phyloP scores from a whole-genome alignment of 257 asterid species.

The Salvia hispanica region DNA sequence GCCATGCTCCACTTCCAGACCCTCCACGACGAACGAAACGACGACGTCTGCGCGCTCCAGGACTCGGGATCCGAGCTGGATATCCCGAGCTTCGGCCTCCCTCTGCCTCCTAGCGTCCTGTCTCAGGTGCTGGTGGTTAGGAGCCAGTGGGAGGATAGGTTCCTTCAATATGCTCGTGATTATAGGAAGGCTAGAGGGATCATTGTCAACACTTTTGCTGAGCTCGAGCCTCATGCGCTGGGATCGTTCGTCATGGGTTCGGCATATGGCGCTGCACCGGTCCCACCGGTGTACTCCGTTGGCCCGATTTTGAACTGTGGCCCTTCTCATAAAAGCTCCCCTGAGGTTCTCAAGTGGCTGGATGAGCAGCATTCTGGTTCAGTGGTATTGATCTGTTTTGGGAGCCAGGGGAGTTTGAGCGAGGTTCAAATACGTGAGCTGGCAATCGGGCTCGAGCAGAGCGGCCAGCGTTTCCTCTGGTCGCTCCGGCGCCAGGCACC shows the following conservation, averaged over 20 bases:
- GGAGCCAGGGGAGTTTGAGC: slow-evolving; percentile 56
- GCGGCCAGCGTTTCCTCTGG: slow-evolving; percentile 55
- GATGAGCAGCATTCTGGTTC: slow-evolving; percentile 43
- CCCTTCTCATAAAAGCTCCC: slow-evolving; percentile 14
- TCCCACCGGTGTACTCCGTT: slow-evolving; percentile 52
- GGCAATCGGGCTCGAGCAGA: slow-evolving; percentile 50
- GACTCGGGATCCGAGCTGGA: slow-evolving; percentile 30
- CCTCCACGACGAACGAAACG: slow-evolving; percentile 52
- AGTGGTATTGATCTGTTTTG: slow-evolving; percentile 55
- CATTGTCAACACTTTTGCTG: slow-evolving; percentile 54
- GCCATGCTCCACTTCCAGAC: slow-evolving; percentile 60
- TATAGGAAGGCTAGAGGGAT: slow-evolving; percentile 61
- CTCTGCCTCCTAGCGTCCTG: slow-evolving; percentile 46
- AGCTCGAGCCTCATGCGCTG: slow-evolving; percentile 53
- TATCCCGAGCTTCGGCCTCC: slow-evolving; percentile 48
- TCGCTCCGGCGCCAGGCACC: slow-evolving; percentile 44
- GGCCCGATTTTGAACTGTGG: slow-evolving; percentile 60
- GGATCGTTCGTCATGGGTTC: slow-evolving; percentile 34
- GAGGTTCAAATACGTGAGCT: slow-evolving; percentile 44
- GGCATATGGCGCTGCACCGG: slow-evolving; percentile 28
- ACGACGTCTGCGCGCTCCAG: slow-evolving; percentile 42
- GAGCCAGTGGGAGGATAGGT: slow-evolving; percentile 50
- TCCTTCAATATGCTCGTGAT: slow-evolving; percentile 54
- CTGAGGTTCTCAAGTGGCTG: slow-evolving; percentile 44
- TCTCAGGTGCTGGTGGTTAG: slow-evolving; percentile 49